A percentile compares a stretch with the other conserved stretches of the same genome.
These are phyloP conservation scores for Epichloe baconii DNA, from an alignment of 2,329 filamentous ascomycete species.

Conservation along the genomic window DNA sequence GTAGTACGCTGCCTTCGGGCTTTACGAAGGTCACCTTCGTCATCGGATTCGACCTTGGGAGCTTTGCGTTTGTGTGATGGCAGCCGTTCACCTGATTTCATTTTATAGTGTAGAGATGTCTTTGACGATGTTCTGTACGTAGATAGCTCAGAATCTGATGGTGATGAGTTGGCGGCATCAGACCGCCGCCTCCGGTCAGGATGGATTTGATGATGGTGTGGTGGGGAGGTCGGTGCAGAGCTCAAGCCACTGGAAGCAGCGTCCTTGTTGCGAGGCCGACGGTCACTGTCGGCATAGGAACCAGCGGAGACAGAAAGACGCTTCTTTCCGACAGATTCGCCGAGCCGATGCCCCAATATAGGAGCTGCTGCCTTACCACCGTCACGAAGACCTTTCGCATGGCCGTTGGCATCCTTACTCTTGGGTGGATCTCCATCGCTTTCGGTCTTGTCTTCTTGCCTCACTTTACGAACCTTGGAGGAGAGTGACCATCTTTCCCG, in stretches of 20 bases:
- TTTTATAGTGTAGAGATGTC: slow-evolving; percentile 31
- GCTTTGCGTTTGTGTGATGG: slow-evolving; percentile 40
- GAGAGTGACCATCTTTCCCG: slow-evolving; percentile 51
- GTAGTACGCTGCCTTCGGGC: slow-evolving; percentile 39
- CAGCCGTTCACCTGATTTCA: slow-evolving; percentile 33
- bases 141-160: slow-evolving; percentile 41
- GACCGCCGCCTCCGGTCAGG: slow-evolving; percentile 21
- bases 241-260: slow-evolving; percentile 40
- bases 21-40: slow-evolving; percentile 42
- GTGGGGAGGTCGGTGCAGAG: slow-evolving; percentile 45
- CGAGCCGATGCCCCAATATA: slow-evolving; percentile 21
- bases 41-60: slow-evolving; percentile 41
- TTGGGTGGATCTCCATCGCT: slow-evolving; percentile 32
- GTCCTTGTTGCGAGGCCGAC: slow-evolving; percentile 32
- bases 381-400: slow-evolving; percentile 20
- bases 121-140: slow-evolving; percentile 30
- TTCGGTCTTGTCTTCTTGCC: slow-evolving; percentile 51
- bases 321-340: slow-evolving; percentile 35
- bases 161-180: slow-evolving; percentile 26
- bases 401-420: slow-evolving; percentile 17
- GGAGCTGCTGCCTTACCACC: slow-evolving; percentile 19
- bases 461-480: slow-evolving; percentile 49
- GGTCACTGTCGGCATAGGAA: slow-evolving; percentile 24
- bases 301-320: slow-evolving; percentile 22
- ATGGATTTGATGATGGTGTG: slow-evolving; percentile 18